Conservation (phyloP, 2,329 filamentous ascomycete species). For the Xylariomycetidae sp. region DNA sequence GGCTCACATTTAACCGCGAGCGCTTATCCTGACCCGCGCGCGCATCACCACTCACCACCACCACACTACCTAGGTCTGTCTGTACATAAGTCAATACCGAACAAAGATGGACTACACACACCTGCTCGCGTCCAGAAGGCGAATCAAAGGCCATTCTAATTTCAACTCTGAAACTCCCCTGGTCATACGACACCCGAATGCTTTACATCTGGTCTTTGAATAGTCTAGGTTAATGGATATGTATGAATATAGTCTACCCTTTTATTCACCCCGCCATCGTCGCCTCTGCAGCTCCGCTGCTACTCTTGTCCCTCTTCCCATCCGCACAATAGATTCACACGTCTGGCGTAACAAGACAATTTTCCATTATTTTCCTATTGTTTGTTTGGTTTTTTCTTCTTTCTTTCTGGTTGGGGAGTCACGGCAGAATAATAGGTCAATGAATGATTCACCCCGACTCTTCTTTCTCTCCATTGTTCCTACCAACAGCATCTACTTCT, state of each 20-base stretch:
- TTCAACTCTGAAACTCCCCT: too few relatives aligned
- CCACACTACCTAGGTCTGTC: slow-evolving; percentile 2
- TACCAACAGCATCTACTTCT: slow-evolving; percentile 3
- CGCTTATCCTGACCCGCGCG: slow-evolving; percentile 24
- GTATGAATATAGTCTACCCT: not conserved
- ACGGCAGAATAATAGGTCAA: slow-evolving; percentile 12
- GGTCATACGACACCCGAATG: slow-evolving; percentile 11
- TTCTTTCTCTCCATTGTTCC: slow-evolving; percentile 3
- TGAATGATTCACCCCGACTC: slow-evolving; percentile 12
- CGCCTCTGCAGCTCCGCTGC: slow-evolving; percentile 1
- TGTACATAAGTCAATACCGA: slow-evolving; percentile 1
- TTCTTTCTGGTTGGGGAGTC: slow-evolving; percentile 10
- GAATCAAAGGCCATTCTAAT: too few relatives aligned
- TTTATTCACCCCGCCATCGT: slow-evolving; percentile 2
- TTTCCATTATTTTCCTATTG: slow-evolving; percentile 9
- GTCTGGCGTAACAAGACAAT: slow-evolving; percentile 9
- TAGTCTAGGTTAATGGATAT: too few relatives aligned
- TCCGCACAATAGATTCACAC: slow-evolving; percentile 1
- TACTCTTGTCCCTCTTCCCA: not conserved
- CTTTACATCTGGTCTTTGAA: not conserved
- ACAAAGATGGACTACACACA: not conserved
- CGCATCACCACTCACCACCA: slow-evolving; percentile 13
- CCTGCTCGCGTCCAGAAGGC: too few relatives aligned
- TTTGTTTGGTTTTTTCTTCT: slow-evolving; percentile 4
- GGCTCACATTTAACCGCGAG: slow-evolving; percentile 18